phyloP scores from a whole-genome alignment of 2,329 filamentous ascomycete genomes.

The Colletotrichum sp. region DNA sequence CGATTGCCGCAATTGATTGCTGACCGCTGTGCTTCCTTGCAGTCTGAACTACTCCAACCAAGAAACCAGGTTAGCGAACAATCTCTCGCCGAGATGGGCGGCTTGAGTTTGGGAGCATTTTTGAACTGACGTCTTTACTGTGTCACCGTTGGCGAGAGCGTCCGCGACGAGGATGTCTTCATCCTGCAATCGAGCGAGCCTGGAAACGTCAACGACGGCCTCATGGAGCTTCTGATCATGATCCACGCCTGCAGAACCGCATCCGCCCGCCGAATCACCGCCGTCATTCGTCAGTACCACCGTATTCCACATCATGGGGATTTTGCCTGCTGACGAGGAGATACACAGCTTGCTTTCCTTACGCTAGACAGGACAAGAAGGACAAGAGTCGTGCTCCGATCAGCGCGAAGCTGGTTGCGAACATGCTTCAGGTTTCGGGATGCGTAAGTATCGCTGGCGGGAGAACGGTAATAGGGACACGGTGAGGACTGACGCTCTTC shows the following conservation, averaged over 20 bases:
- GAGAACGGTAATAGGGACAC: neutral
- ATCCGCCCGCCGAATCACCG: slow-evolving; percentile 79
- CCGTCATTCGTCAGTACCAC: slow-evolving; percentile 61
- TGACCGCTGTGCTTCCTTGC: neutral
- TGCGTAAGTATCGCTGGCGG: slow-evolving; percentile 46
- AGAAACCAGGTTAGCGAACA: slow-evolving; percentile 53
- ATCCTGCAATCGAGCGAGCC: slow-evolving; percentile 88
- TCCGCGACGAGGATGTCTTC: slow-evolving; percentile 82
- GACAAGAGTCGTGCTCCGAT: slow-evolving; percentile 85
- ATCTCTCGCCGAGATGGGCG: neutral
- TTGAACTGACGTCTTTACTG: slow-evolving; percentile 39
- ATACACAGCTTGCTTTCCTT: slow-evolving; percentile 77
- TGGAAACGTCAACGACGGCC: slow-evolving; percentile 88
- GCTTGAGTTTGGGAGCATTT: neutral
- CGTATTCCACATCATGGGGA: neutral
- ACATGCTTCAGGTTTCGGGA: slow-evolving; percentile 88
- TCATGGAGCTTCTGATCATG: slow-evolving; percentile 94
- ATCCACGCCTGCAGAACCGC: slow-evolving; percentile 77
- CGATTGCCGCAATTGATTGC: slow-evolving; percentile 56
- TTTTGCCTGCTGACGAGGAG: neutral
- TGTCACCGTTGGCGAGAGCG: slow-evolving; percentile 87
- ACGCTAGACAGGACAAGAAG: slow-evolving; percentile 92
- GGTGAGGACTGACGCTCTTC: neutral
- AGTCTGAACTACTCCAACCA: slow-evolving; percentile 78
- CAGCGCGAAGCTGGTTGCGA: slow-evolving; percentile 86